Evolutionary conservation across 495 filamentous ascomycete genomes (phyloP).

Genomic region (Penicillium parvum): DNA sequence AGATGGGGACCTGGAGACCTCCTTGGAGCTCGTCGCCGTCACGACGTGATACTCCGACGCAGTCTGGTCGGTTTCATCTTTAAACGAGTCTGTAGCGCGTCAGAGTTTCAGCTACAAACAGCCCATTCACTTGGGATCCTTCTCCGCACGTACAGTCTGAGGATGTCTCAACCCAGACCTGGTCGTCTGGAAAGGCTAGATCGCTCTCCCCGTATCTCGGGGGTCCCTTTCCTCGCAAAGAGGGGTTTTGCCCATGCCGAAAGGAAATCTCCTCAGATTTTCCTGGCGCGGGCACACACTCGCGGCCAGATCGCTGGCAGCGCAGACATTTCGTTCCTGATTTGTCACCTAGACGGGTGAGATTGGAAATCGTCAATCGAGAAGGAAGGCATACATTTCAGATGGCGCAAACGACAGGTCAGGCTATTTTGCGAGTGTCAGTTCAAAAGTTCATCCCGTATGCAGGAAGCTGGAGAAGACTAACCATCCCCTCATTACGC

Average conservation of each 20-base stretch:
- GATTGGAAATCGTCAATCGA: too few species aligned
- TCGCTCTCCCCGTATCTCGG: slow-evolving; percentile 44
- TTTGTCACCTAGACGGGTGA: slow-evolving; percentile 34
- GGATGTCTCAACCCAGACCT: slow-evolving; percentile 34
- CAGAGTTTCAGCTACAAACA: background rate
- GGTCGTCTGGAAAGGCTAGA: slow-evolving; percentile 36
- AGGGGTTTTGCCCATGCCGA: slow-evolving; percentile 43
- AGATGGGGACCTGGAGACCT: slow-evolving; percentile 21
- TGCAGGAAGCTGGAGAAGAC: slow-evolving; percentile 6
- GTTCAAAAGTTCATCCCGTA: background rate
- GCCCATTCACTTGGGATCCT: background rate
- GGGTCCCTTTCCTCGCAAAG: slow-evolving; percentile 35
- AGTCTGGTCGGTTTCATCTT: slow-evolving; percentile 41
- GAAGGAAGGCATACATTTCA: slow-evolving; percentile 34
- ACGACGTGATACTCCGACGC: slow-evolving; percentile 40
- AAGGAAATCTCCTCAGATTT: slow-evolving; percentile 42
- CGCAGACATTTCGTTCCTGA: slow-evolving; percentile 38
- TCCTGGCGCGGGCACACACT: slow-evolving; percentile 38
- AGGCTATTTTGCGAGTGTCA: slow-evolving; percentile 27
- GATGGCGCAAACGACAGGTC: slow-evolving; percentile 44
- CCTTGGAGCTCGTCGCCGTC: slow-evolving; percentile 15
- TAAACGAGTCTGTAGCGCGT: slow-evolving; percentile 30
- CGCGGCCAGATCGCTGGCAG: slow-evolving; percentile 40
- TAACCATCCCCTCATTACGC: slow-evolving; percentile 48
- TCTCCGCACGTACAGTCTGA: slow-evolving; percentile 30